Percentiles rank a stretch among this genome's conserved stretches.
Evolutionary conservation across 2,329 filamentous ascomycete species (phyloP).

Genomic region (Pseudocercospora eumusae): DNA sequence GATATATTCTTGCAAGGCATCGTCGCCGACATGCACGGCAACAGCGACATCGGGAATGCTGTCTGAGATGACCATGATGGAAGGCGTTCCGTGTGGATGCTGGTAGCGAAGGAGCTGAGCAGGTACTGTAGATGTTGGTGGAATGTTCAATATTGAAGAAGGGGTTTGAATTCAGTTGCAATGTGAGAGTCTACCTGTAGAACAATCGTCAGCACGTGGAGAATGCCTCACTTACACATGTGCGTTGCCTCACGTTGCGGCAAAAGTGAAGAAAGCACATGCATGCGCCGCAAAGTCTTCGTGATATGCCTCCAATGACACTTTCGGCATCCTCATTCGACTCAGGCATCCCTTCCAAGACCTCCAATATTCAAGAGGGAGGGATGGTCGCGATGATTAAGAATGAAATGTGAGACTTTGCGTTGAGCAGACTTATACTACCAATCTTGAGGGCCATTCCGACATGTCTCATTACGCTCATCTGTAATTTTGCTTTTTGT

Average conservation of each 20-base stretch:
- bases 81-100: not conserved
- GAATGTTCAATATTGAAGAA: not conserved
- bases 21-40: not conserved
- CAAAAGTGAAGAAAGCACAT: not conserved
- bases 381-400: not conserved
- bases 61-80: conserved; percentile 1
- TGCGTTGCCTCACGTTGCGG: not conserved
- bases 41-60: not conserved
- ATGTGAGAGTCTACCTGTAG: not conserved
- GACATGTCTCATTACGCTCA: not conserved
- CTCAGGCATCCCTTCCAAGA: not conserved
- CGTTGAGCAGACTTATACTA: not conserved
- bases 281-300: not conserved
- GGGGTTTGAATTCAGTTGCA: not conserved
- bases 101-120: not conserved
- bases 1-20: not conserved
- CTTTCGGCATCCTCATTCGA: not conserved
- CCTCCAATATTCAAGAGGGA: not conserved
- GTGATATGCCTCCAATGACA: not conserved
- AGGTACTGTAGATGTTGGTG: not conserved
- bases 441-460: not conserved
- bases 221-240: not conserved
- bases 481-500: not conserved
- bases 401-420: not conserved
- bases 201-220: not conserved